phyloP scores from a whole-genome alignment of 352 stramenopile species.

The Phytophthora idaei region DNA sequence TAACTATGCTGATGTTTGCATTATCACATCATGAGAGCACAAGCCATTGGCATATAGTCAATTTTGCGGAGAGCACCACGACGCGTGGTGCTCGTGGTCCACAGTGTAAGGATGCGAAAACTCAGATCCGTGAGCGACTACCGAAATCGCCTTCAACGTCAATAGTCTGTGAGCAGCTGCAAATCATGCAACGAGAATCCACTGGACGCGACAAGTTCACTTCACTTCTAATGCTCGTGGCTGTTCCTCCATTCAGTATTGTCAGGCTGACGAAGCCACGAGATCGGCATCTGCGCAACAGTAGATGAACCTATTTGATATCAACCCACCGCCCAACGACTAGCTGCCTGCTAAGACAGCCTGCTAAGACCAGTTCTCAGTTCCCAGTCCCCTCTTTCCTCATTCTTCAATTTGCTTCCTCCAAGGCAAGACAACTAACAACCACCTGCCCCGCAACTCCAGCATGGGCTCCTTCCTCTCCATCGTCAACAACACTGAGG shows the following conservation, averaged over 20 bases:
- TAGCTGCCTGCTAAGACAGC: not conserved
- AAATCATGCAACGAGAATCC: slow-evolving; percentile 11
- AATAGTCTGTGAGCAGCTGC: not conserved
- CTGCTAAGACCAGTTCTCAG: too few relatives aligned
- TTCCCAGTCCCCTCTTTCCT: not conserved
- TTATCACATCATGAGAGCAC: too few relatives aligned
- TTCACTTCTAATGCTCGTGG: slow-evolving; percentile 6
- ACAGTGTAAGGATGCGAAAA: not conserved
- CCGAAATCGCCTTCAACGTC: not conserved
- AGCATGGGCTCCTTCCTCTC: slow-evolving; percentile 41
- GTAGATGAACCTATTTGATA: slow-evolving; percentile 5
- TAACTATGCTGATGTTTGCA: too few relatives aligned
- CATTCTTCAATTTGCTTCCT: slow-evolving; percentile 12
- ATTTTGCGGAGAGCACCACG: too few relatives aligned
- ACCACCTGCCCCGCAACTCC: not conserved
- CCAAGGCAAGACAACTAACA: not conserved
- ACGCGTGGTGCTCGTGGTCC: too few relatives aligned
- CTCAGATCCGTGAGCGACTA: not conserved
- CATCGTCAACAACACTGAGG: slow-evolving; percentile 50
- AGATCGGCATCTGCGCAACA: not conserved
- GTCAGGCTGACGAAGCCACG: not conserved
- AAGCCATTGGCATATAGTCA: too few relatives aligned
- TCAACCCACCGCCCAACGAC: not conserved
- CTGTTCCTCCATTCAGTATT: not conserved
- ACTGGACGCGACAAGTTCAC: not conserved